Percentiles rank a stretch among this genome's conserved stretches.
These are phyloP conservation scores for Collybiopsis confluens DNA, from an alignment of 768 basidiomycete genomes.

Conservation along the genomic window DNA sequence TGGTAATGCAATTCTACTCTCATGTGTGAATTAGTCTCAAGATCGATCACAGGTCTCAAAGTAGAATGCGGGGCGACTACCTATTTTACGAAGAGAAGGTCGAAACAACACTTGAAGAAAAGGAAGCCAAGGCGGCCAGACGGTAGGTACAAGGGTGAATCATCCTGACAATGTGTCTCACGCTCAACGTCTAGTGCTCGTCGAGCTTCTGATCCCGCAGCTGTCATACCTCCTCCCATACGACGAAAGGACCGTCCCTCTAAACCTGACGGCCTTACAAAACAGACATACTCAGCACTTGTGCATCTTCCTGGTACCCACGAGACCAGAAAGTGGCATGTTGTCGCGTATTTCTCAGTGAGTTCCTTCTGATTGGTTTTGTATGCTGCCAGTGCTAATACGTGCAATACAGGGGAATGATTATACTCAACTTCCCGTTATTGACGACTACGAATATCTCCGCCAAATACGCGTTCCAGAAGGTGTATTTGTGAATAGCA, in stretches of 20 bases:
- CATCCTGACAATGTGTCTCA: no score
- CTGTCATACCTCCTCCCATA: constrained; percentile 52
- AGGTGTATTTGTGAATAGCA: constrained; percentile 71
- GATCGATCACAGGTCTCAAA: constrained; percentile 60
- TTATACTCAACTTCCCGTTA: constrained; percentile 63
- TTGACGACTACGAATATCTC: constrained; percentile 74
- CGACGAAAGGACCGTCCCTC: constrained; percentile 75
- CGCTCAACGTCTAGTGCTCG: constrained; percentile 50
- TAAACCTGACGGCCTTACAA: constrained; percentile 77
- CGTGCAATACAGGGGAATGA: constrained; percentile 52
- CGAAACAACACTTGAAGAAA: constrained; percentile 74
- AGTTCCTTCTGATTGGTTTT: constrained; percentile 17
- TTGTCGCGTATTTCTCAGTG: constrained; percentile 80
- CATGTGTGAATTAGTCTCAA: not conserved
- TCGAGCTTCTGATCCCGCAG: constrained; percentile 57
- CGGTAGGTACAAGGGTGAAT: no score
- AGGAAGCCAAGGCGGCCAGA: constrained; percentile 75
- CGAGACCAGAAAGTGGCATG: constrained; percentile 73
- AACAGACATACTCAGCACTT: constrained; percentile 80
- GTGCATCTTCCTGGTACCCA: constrained; percentile 59
- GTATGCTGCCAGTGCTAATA: not conserved
- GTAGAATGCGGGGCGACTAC: constrained; percentile 79
- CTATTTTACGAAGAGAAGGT: constrained; percentile 83
- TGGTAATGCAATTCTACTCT: constrained; percentile 41
- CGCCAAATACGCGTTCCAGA: constrained; percentile 62